Evolutionary conservation across 805 yeast species (phyloP), one percentile per base, ranked within the genome.

Genomic region (Brettanomyces bruxellensis): DNA sequence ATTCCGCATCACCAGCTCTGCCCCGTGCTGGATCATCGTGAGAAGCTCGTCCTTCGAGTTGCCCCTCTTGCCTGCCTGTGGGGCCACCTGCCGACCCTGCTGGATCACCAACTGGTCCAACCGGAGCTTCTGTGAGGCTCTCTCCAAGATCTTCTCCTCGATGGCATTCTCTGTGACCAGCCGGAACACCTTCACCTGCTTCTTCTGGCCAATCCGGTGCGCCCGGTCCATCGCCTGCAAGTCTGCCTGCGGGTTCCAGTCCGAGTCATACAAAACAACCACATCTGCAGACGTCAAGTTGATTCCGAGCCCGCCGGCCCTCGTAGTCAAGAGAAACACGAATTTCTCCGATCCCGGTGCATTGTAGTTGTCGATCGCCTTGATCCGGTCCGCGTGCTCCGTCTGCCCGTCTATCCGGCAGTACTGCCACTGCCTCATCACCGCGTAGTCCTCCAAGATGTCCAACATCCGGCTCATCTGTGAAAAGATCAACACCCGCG

Each of bases 191-290:
- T 77, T 80, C 28, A 85, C 95, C 61, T 85, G 95, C 54, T 84
- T 85, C 40, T 83, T 85, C 61, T 85, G 95, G 5, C 95, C 95
- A 59, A 85, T 85, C 71, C 95, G 76, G 64, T 85, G 95, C 0
- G 93, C 93, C 68, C 95, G 75, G 60, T 85, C 95, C 93, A 85
- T 85, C 1, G 91, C 91, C 64, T 85, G 95, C 53, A 85, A 72
- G 71, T 85, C 95, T 4, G 91, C 93, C 59, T 85, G 95, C 1
- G 95, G 95, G 54, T 85, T 85, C 95, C 95, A 85, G 61, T 85
- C 95, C 3, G 89, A 81, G 64, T 85, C 95, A 59, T 71, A 85
- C 40, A 85, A 63, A 3, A 85, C 75, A 41, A 85, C 95, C 51
- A 81, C 71, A 62, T 85, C 90, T 1, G 93, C 93, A n/a, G 81